Conservation (phyloP, 2,329 filamentous ascomycete genomes). For the Biscogniauxia mediterranea region DNA sequence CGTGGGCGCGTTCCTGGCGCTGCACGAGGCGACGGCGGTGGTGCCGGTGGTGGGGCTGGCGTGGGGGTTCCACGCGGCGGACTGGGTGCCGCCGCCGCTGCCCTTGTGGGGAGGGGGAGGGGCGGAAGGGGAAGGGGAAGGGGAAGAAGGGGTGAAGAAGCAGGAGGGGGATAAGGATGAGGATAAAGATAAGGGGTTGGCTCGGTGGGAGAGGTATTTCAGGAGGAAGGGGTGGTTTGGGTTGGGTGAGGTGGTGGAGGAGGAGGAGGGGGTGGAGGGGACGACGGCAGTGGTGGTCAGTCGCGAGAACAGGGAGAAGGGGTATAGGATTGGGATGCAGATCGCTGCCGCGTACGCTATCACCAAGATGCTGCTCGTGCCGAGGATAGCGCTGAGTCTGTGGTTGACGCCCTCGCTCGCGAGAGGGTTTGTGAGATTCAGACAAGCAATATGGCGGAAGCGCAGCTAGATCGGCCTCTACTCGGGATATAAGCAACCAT, state of each 20-base stretch:
- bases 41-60: constrained; percentile 75
- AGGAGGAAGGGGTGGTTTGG: constrained; percentile 79
- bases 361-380: constrained; percentile 79
- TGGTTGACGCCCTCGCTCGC: constrained; percentile 96
- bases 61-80: constrained; percentile 74
- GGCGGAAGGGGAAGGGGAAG: constrained; percentile 14
- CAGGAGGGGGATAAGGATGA: constrained; percentile 51
- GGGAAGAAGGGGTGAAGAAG: constrained; percentile 35
- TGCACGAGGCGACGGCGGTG: constrained; percentile 90
- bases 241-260: constrained; percentile 40
- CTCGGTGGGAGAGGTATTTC: constrained; percentile 75
- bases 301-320: constrained; percentile 29
- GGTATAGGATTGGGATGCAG: constrained; percentile 58
- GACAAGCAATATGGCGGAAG: constrained; percentile 25
- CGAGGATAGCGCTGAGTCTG: constrained; percentile 73
- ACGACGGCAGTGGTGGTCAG: constrained; percentile 26
- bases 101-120: constrained; percentile 47
- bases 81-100: constrained; percentile 79
- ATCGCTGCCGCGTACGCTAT: constrained; percentile 89
- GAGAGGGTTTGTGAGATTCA: constrained; percentile 51
- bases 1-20: constrained; percentile 78
- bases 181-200: constrained; percentile 54
- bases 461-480: constrained; percentile 5
- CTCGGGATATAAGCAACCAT: background rate
- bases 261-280: constrained; percentile 17